A percentile compares a stretch with the other conserved stretches of the same genome.
Conservation (phyloP, 352 stramenopile species). For the Pythium rishiriense region DNA sequence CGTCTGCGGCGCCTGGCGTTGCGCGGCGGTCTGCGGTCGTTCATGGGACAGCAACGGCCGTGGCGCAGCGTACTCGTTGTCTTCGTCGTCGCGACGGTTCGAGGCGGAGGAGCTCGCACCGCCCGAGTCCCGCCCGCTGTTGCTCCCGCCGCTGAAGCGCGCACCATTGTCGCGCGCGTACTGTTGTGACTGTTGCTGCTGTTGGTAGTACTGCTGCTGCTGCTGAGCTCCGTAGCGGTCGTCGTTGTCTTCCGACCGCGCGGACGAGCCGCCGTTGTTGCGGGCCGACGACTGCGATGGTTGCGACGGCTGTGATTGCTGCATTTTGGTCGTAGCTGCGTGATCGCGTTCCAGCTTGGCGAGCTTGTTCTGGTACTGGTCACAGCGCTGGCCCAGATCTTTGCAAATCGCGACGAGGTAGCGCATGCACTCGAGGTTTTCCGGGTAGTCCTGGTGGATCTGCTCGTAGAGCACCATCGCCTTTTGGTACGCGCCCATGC, state of each 20-base stretch:
- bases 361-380: slow-evolving; percentile 92
- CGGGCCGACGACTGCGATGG: slow-evolving; percentile 2
- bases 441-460: slow-evolving; percentile 93
- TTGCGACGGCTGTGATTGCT: slow-evolving; percentile 30
- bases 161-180: slow-evolving; percentile 24
- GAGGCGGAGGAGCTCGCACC: slow-evolving; percentile 13
- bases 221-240: slow-evolving; percentile 28
- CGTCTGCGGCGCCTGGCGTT: slow-evolving; percentile 29
- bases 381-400: slow-evolving; percentile 90
- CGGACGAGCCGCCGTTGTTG: slow-evolving; percentile 22
- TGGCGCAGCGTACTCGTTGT: slow-evolving; percentile 45
- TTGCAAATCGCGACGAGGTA: slow-evolving; percentile 95
- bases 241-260: slow-evolving; percentile 34
- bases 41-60: slow-evolving; percentile 37
- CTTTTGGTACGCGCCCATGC: slow-evolving; percentile 91
- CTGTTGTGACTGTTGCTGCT: slow-evolving; percentile 25
- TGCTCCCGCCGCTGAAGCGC: slow-evolving; percentile 11
- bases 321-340: slow-evolving; percentile 40
- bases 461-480: slow-evolving; percentile 94
- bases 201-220: slow-evolving; percentile 22
- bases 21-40: slow-evolving; percentile 22
- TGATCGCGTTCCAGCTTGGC: slow-evolving; percentile 87
- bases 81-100: slow-evolving; percentile 33
- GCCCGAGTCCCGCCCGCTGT: slow-evolving; percentile 1
- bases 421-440: slow-evolving; percentile 92